Evolutionary conservation across 495 filamentous ascomycete genomes (phyloP), one percentile per base, ranked within the genome.

Genomic region (Lineolata rhizophorae): DNA sequence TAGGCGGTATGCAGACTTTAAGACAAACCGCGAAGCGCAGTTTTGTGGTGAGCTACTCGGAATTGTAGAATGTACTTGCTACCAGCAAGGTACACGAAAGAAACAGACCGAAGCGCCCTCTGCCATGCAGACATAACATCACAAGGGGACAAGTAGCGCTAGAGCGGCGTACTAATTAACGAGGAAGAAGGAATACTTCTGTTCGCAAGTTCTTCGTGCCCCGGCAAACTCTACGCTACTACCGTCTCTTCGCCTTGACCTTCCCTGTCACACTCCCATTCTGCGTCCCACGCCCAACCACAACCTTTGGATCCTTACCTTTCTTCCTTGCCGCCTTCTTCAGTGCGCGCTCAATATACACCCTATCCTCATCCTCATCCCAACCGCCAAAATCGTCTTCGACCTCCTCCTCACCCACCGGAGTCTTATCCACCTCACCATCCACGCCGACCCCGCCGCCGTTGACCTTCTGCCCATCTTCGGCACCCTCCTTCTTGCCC

Each of bases 361-460:
- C 57, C 32, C 51, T 44, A 40, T 78, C 74, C 33, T 61, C 68
- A 18, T 64, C 61, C 14, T 71, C 62, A 31, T 75, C 68, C 42
- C 65, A 78, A 0, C 63, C 65, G 14, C 66, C 73, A 53, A 78
- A 80, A 10, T 55, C 53, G 17, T 64, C 58, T 2, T 55, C 61
- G 16, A 58, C 54, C 19, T 45, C 46, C 4, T 56, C 56, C 25
- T 58, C 54, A 9, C 38, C 34, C 18, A 68, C 58, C 0, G 64
- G 62, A 12, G 55, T 61, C 45, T 57, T 57, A 42, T 65, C 64
- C 11, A 33, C 37, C 17, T 37, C 28, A 21, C 50, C 49, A n/a
- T 47, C 44, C 12, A 39, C 36, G 19, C 41, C 42, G 10, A 33
- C 13, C 35, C 36, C 44, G 5, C 43, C 42, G 3, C 42, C 50